Percentiles rank a stretch among this genome's conserved stretches.
Evolutionary conservation across 345 rosid genomes (phyloP).

Genomic region (Salix suchowensis): DNA sequence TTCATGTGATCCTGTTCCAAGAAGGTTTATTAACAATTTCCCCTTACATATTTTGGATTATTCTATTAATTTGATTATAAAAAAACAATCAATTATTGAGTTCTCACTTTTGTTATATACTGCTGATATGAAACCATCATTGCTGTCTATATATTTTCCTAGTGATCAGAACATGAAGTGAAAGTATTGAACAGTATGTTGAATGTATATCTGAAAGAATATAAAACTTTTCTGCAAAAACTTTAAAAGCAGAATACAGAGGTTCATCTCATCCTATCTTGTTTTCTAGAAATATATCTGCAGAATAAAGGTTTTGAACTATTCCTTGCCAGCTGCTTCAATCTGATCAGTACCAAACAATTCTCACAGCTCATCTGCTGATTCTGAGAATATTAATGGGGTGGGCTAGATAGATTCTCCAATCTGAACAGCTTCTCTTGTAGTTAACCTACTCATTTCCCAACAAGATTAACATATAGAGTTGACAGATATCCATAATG

Average conservation of each 20-base stretch:
- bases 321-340: not conserved
- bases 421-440: too few relatives aligned
- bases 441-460: not conserved
- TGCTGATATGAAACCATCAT: not conserved
- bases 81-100: too few relatives aligned
- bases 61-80: too few relatives aligned
- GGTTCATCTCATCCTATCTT: not conserved
- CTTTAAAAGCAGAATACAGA: not conserved
- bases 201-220: too few relatives aligned
- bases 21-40: too few relatives aligned
- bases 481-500: not conserved
- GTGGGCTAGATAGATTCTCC: not conserved
- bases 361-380: not conserved
- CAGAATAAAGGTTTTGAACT: not conserved
- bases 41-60: too few relatives aligned
- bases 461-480: not conserved
- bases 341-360: not conserved
- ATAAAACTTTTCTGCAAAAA: not conserved
- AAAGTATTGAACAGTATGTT: too few relatives aligned
- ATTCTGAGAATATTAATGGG: not conserved
- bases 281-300: too few relatives aligned
- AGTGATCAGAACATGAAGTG: too few relatives aligned
- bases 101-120: too few relatives aligned
- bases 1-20: not conserved
- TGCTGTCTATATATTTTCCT: too few relatives aligned